Percentiles rank a stretch among this genome's conserved stretches.
These are phyloP conservation scores for Leccinum fibrillosum DNA, from an alignment of 768 basidiomycete species.

Conservation along the genomic window DNA sequence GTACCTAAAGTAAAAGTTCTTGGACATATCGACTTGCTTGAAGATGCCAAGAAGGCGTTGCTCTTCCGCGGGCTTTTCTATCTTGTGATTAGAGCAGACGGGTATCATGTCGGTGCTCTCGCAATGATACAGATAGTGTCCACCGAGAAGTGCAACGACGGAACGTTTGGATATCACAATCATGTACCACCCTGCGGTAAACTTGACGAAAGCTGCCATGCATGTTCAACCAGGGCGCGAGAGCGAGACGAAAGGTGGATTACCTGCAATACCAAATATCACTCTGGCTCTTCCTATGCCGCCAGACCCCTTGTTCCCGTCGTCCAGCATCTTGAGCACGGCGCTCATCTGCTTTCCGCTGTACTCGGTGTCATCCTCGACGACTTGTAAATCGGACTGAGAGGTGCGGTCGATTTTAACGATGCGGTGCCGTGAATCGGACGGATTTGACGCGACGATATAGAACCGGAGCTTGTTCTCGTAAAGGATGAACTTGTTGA, in stretches of 20 bases:
- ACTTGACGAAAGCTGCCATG: constrained; percentile 76
- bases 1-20: constrained; percentile 98
- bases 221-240: background rate
- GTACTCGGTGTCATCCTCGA: constrained; percentile 89
- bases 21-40: constrained; percentile 96
- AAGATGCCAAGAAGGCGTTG: constrained; percentile 86
- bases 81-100: constrained; percentile 72
- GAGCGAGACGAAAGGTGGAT: constrained; percentile 10
- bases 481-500: constrained; percentile 89
- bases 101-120: constrained; percentile 86
- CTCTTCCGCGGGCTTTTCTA: constrained; percentile 87
- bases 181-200: constrained; percentile 97
- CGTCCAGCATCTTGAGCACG: constrained; percentile 92
- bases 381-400: constrained; percentile 67
- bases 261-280: constrained; percentile 84
- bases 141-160: constrained; percentile 90
- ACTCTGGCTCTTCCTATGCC: constrained; percentile 76
- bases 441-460: constrained; percentile 86
- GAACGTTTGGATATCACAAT: constrained; percentile 86
- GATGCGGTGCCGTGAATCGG: constrained; percentile 85
- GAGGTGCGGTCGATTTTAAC: constrained; percentile 90
- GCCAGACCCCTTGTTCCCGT: constrained; percentile 87
- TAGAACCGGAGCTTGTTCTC: constrained; percentile 91
- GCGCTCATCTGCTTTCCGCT: constrained; percentile 85
- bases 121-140: constrained; percentile 95